phyloP scores from a whole-genome alignment of 495 filamentous ascomycete genomes.

The Penicillium coprophilum region DNA sequence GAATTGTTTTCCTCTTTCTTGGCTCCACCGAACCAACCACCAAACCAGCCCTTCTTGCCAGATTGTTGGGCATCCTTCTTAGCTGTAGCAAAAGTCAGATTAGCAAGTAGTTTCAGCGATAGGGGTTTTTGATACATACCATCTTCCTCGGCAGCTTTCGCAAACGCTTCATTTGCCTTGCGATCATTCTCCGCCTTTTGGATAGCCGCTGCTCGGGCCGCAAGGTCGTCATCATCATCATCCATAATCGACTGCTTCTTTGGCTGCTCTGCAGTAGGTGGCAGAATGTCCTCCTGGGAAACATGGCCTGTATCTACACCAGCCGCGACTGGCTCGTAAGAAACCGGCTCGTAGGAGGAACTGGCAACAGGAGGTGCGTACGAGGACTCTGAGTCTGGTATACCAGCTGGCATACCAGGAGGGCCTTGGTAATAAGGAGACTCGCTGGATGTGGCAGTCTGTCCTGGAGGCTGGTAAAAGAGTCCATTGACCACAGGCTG shows the following conservation, averaged over 20 bases:
- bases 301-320: slow-evolving; percentile 25
- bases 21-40: slow-evolving; percentile 73
- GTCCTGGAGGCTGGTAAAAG: slow-evolving; percentile 29
- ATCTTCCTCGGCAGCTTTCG: slow-evolving; percentile 82
- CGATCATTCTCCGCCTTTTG: slow-evolving; percentile 53
- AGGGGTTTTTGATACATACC: slow-evolving; percentile 42
- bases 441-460: slow-evolving; percentile 11
- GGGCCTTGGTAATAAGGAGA: slow-evolving; percentile 31
- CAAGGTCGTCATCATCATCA: slow-evolving; percentile 61
- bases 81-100: slow-evolving; percentile 33
- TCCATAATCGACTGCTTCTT: slow-evolving; percentile 83
- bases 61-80: slow-evolving; percentile 37
- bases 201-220: slow-evolving; percentile 51
- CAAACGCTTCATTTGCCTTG: slow-evolving; percentile 73
- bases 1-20: slow-evolving; percentile 69
- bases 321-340: slow-evolving; percentile 42
- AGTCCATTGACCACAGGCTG: slow-evolving; percentile 30
- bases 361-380: slow-evolving; percentile 7
- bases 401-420: slow-evolving; percentile 26
- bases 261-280: slow-evolving; percentile 51
- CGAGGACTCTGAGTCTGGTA: slow-evolving; percentile 16
- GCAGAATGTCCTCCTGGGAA: slow-evolving; percentile 37
- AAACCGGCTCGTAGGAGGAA: slow-evolving; percentile 1
- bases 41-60: slow-evolving; percentile 79
- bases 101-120: slow-evolving; percentile 19